Evolutionary conservation across 352 stramenopile genomes (phyloP).

Genomic region (Globisporangium megalacanthum): DNA sequence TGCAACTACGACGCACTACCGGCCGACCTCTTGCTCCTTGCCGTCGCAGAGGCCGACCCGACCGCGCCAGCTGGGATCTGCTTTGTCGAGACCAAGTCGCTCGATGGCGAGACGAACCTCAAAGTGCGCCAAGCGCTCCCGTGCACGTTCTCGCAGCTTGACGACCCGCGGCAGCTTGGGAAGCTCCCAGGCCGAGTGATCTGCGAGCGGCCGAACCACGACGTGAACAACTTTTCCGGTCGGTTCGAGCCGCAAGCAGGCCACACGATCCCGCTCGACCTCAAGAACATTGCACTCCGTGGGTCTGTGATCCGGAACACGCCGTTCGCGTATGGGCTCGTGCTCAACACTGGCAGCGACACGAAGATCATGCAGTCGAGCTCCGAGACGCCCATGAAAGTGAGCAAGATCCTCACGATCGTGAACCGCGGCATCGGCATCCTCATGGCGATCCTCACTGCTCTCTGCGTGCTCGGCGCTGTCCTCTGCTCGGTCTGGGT

Average conservation of each 20-base stretch:
- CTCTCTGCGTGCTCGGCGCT: conserved; percentile 67
- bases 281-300: conserved; percentile 80
- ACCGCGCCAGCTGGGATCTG: conserved; percentile 64
- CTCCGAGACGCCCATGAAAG: conserved; percentile 65
- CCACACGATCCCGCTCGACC: conserved; percentile 76
- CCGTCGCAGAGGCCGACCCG: conserved; percentile 62
- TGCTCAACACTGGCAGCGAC: conserved; percentile 77
- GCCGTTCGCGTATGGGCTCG: conserved; percentile 67
- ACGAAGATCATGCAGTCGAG: conserved; percentile 88
- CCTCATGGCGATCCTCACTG: conserved; percentile 64
- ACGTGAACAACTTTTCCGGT: conserved; percentile 84
- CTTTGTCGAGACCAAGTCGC: conserved; percentile 85
- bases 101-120: conserved; percentile 85
- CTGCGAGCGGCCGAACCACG: conserved; percentile 80
- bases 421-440: conserved; percentile 76
- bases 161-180: conserved; percentile 54
- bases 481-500: conserved; percentile 72
- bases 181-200: conserved; percentile 64
- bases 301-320: conserved; percentile 85
- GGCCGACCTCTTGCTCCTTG: conserved; percentile 74
- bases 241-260: conserved; percentile 69
- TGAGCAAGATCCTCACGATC: conserved; percentile 80
- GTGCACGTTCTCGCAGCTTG: conserved; percentile 82
- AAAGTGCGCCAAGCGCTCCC: conserved; percentile 79
- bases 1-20: conserved; percentile 84